Evolutionary conservation across 1,139 yeast genomes (phyloP), one percentile per base, ranked within the genome.

Genomic region (Sugiyamaella pinicola): DNA sequence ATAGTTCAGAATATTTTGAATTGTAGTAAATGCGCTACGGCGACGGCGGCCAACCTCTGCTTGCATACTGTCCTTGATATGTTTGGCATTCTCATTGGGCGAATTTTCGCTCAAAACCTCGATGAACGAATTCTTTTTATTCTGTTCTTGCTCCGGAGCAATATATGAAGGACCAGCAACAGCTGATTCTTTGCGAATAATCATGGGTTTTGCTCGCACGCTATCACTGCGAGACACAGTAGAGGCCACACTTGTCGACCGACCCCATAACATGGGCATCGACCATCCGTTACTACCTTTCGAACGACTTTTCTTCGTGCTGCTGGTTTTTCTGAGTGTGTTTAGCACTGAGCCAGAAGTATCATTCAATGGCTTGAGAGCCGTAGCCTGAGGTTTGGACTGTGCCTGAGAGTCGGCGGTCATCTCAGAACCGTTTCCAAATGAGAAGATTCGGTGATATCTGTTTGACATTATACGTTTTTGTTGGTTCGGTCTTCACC

Each of bases 31-130:
- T 9, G 49, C 34, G 12, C 38, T 28, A 8, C 47, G 47, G 9
- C 49, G 19, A 17, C 49, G 49, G n/a, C 49, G 43, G 18, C 34
- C 33, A n/a, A 46, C n/a, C 21, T 46, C 49, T 19, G 49, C 49
- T 17, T 39, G 38, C 49, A 46, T 46, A 4, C 15, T 46, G 10
- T 46, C 33, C 38, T 35, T 38, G 21, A 38, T 29, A 10, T 26
- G 9, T 13, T 17, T 37, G 4, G 49, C 49, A 5, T 46, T 38
- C 15, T 28, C 42, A 38, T 26, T 22, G 13, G 37, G 21, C 15
- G 40, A 19, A 22, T 15, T 19, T n/a, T 22, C 45, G 19, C 15
- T 12, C 24, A 15, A 7, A 17, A 12, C 21, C 4, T 34, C 41
- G 12, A 4, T 9, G 6, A 38, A 44, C 2, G 28, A 10, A 26